Conservation (phyloP, 106 monocot genomes). For the Apostasia shenzhenica region DNA sequence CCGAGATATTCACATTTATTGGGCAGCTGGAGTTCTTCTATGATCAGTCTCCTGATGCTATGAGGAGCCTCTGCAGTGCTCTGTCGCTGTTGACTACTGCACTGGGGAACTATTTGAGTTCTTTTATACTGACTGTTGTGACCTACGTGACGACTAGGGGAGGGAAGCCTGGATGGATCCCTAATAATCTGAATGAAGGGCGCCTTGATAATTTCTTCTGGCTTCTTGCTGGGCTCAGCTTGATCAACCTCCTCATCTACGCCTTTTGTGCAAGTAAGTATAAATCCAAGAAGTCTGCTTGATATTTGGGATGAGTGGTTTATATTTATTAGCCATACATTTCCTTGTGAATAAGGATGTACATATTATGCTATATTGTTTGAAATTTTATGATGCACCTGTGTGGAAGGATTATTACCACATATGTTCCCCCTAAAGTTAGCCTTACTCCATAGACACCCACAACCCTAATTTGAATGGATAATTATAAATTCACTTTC, state of each 20-base stretch:
- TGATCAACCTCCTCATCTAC: constrained; percentile 38
- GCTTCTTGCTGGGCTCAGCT: constrained; percentile 44
- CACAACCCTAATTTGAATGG: no score
- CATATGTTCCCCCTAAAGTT: no score
- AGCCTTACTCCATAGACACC: no score
- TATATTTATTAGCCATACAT: no score
- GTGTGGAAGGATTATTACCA: no score
- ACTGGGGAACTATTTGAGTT: constrained; percentile 48
- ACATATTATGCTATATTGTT: no score
- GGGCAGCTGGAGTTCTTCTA: constrained; percentile 69
- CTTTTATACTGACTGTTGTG: constrained; percentile 45
- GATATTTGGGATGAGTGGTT: background rate
- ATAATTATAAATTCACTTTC: no score
- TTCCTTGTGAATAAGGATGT: no score
- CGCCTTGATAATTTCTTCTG: constrained; percentile 62
- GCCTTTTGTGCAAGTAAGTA: constrained; percentile 37
- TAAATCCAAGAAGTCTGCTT: constrained; percentile 39
- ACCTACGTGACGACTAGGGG: constrained; percentile 41
- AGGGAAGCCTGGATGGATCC: constrained; percentile 65
- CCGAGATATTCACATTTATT: constrained; percentile 44
- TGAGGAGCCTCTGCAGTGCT: constrained; percentile 60
- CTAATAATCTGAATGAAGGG: constrained; percentile 71
- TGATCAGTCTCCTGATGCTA: constrained; percentile 57
- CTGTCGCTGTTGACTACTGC: constrained; percentile 44
- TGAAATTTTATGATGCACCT: no score